Percentiles rank a stretch among this genome's conserved stretches.
Evolutionary conservation across 176 grass and related monocot genomes (phyloP).

Genomic region (Lolium rigidum): DNA sequence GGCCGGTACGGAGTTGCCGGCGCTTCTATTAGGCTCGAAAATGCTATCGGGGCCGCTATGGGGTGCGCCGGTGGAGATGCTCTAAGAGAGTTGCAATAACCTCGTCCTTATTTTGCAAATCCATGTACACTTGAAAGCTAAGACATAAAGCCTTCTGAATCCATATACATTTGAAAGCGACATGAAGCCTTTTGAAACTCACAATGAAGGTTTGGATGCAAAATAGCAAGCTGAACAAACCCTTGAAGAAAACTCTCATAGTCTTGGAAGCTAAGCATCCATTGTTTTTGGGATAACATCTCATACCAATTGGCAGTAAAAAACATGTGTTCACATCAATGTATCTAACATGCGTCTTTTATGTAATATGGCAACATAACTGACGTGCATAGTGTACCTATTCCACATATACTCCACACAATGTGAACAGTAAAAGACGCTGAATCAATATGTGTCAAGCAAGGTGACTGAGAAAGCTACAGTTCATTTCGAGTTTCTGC

Average conservation of each 20-base stretch:
- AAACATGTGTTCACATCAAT: slow-evolving; percentile 21
- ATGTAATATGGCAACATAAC: slow-evolving; percentile 11
- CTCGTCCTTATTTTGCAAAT: background rate
- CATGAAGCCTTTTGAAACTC: slow-evolving; percentile 25
- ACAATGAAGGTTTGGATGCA: slow-evolving; percentile 31
- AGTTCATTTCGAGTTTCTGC: background rate
- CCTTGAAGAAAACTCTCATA: slow-evolving; percentile 31
- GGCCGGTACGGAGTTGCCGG: too few relatives aligned
- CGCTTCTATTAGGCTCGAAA: too few relatives aligned
- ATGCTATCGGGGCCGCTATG: too few relatives aligned
- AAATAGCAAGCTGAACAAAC: slow-evolving; percentile 26
- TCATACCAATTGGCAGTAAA: slow-evolving; percentile 23
- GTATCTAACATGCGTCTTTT: slow-evolving; percentile 31
- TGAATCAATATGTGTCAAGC: slow-evolving; percentile 26
- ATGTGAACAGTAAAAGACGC: slow-evolving; percentile 42
- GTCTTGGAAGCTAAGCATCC: slow-evolving; percentile 50
- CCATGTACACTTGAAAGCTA: slow-evolving; percentile 44
- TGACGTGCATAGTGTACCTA: background rate
- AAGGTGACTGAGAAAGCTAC: slow-evolving; percentile 36
- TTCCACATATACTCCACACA: slow-evolving; percentile 13
- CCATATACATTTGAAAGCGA: slow-evolving; percentile 34
- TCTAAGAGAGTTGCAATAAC: slow-evolving; percentile 11
- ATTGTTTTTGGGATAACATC: background rate
- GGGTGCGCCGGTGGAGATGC: too few relatives aligned
- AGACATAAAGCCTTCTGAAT: slow-evolving; percentile 36